Evolutionary conservation across 495 filamentous ascomycete species (phyloP).

Genomic region (Trypethelium eluteriae): DNA sequence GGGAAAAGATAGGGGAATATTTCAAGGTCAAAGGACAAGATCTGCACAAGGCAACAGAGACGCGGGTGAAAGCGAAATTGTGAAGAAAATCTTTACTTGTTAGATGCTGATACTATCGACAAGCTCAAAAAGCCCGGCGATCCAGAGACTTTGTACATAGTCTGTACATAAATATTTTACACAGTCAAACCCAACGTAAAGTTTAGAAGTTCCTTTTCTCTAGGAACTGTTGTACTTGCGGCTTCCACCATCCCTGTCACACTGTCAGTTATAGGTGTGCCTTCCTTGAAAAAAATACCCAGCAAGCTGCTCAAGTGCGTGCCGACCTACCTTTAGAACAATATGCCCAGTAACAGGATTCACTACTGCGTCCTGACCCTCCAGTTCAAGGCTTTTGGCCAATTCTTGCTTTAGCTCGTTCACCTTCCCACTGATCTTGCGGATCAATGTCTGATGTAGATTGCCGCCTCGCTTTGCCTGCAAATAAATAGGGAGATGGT

Average conservation of each 20-base stretch:
- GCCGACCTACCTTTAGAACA: slow-evolving; percentile 24
- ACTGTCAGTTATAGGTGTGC: neutral
- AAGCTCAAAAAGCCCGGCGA: neutral
- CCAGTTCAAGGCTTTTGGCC: slow-evolving; percentile 28
- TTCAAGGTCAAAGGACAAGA: slow-evolving; percentile 44
- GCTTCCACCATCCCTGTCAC: slow-evolving; percentile 22
- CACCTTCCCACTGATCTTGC: slow-evolving; percentile 63
- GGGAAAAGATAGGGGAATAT: slow-evolving; percentile 49
- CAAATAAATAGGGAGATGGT: slow-evolving; percentile 74
- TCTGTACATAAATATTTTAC: neutral
- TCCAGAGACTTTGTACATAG: slow-evolving; percentile 37
- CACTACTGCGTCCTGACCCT: slow-evolving; percentile 30
- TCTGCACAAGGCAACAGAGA: slow-evolving; percentile 46
- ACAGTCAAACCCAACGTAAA: neutral
- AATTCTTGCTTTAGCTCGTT: slow-evolving; percentile 34
- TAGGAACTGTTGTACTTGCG: slow-evolving; percentile 22
- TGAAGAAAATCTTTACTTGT: neutral
- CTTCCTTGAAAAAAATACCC: neutral
- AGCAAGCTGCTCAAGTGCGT: neutral
- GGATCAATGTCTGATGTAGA: slow-evolving; percentile 62
- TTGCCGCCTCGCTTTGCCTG: slow-evolving; percentile 69
- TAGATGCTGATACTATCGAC: neutral
- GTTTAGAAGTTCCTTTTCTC: slow-evolving; percentile 26
- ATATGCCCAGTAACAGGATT: slow-evolving; percentile 37
- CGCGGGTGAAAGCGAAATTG: slow-evolving; percentile 43